Evolutionary conservation across 495 filamentous ascomycete genomes (phyloP), one percentile per base, ranked within the genome.

Genomic region (Aspergillus baeticus): DNA sequence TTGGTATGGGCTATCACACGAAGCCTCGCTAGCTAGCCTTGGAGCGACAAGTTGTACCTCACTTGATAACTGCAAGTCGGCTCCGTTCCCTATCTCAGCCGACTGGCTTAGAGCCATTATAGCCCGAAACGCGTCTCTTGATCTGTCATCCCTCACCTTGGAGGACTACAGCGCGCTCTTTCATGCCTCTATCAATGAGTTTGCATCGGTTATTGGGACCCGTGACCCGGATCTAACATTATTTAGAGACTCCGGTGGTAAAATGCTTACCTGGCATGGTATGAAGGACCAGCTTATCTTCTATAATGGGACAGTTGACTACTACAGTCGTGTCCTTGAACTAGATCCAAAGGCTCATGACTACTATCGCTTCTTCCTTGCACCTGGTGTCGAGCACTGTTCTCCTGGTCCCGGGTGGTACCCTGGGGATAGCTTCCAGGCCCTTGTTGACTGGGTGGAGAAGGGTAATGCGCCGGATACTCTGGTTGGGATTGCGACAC

Each of bases 221-320:
- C 64, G 58, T 34, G 63, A 76, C 13, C 57, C 66, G 11, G 67
- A 76, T 50, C 64, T 81, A 1, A 61, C 63, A 3, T 51, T 21
- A 6, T 78, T 72, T 49, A 50, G 56, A 8, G 47, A 51, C 7
- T 29, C 46, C 1, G 77, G 76, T 10, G 75, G 76, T 10, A 79
- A 77, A 54, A 64, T 81, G 45, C 50, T 79, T 21, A 69, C 66
- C 13, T 79, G 65, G 53, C 75, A 79, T 45, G 75, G 75, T 1
- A 34, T 61, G 13, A 48, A 45, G 38, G 67, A 68, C 51, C 35
- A 55, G 17, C 23, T 61, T 10, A 64, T 69, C 37, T 36, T 49
- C 23, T 34, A 55, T 0, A 45, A 60, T 14, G 63, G 61, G 10
- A 66, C 58, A 2, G 49, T 42, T n/a, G 31, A 52, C 15, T 67